Conservation (phyloP, 345 rosid genomes). For the Arabidopsis suecica region DNA sequence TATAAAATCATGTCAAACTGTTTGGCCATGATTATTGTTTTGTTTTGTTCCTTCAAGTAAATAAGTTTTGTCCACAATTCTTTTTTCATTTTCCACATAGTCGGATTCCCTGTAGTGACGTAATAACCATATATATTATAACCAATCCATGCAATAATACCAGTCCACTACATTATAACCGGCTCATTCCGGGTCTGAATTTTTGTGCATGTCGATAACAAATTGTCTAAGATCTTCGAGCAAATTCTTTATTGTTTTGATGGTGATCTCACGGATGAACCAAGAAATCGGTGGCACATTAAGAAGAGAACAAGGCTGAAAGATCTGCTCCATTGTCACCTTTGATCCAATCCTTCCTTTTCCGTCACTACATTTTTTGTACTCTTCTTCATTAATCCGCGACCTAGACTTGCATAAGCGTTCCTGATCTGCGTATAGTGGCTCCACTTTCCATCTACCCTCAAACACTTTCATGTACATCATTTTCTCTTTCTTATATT, state of each 20-base stretch:
- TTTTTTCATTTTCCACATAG: too few species aligned
- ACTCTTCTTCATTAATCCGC: conserved; percentile 66
- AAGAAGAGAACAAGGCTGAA: conserved; percentile 65
- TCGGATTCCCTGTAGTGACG: too few species aligned
- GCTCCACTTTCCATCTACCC: conserved; percentile 81
- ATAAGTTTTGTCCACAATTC: too few species aligned
- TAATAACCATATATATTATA: too few species aligned
- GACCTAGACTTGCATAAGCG: conserved; percentile 58
- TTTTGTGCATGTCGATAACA: neutral
- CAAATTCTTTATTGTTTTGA: conserved; percentile 65
- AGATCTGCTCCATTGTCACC: conserved; percentile 71
- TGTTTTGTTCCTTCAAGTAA: too few species aligned
- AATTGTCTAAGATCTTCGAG: conserved; percentile 52
- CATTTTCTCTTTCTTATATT: conserved; percentile 66
- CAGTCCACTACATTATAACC: neutral
- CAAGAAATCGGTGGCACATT: conserved; percentile 89
- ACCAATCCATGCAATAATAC: too few species aligned
- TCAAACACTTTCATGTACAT: conserved; percentile 79
- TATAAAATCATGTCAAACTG: too few species aligned
- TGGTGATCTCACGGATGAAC: conserved; percentile 72
- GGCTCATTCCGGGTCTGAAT: neutral
- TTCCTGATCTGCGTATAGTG: conserved; percentile 60
- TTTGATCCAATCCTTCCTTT: conserved; percentile 78
- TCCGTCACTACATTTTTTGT: conserved; percentile 60
- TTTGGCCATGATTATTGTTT: too few species aligned